Evolutionary conservation across 2,329 filamentous ascomycete genomes (phyloP), one percentile per base, ranked within the genome.

Genomic region (Hypoxylon sp.): DNA sequence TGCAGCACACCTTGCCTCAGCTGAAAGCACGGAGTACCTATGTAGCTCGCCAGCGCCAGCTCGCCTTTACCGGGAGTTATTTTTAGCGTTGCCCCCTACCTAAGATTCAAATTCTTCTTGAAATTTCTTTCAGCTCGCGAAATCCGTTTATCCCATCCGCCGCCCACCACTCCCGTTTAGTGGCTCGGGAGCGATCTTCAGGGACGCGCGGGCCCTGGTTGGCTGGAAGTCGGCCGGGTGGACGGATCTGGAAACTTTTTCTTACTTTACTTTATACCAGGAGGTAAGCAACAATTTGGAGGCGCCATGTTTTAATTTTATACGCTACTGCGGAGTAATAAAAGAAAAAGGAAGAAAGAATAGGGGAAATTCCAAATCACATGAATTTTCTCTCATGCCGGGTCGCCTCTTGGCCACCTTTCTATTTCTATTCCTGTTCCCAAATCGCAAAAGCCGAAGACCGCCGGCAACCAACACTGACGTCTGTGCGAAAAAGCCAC

Each of bases 181-280:
- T 59, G 46, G 45, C 55, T 51, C 44, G 42, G 48, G 38, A 16
- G n/a, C 49, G 64, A 64, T 67, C 65, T 64, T 55, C 65, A 68
- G 65, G 65, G 42, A 68, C 65, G 40, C 65, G 54, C 50, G 53
- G 32, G 36, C 44, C 30, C 40, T 68, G 61, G 61, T 68, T 68
- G 65, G 65, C 57, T 65, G n/a, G n/a, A 61, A 58, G 24, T 9
- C 12, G n/a, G 16, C 5, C 5, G 40, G 18, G 40, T 61, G 44
- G 58, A 65, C 65, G 36, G 56, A 68, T 68, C 60, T 54, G 65
- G 65, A 60, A 68, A 65, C 44, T 62, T 45, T 40, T 33, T 33
- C 57, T 46, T 28, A n/a, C n/a, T n/a, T n/a, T n/a, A n/a, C n/a
- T n/a, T n/a, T n/a, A n/a, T n/a, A n/a, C n/a, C n/a, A n/a, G n/a